Base-by-base conservation (phyloP, 257 asterid genomes). In the Nicotiana undulata region DNA sequence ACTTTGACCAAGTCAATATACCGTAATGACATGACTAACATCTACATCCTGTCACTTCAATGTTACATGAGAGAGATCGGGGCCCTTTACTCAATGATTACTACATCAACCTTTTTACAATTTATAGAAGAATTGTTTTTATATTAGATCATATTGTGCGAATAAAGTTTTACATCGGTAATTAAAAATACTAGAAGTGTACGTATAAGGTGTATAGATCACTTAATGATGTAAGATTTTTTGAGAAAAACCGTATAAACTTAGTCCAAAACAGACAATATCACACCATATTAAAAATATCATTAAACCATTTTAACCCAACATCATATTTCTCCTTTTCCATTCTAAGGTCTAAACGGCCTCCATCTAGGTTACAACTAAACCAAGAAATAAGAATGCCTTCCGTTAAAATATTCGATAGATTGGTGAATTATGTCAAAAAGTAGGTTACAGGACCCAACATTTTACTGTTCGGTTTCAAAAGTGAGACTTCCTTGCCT, bases 371-470 rank as follows among this genome's bases (percentile, higher is more conserved):
- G 16, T 4, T 3, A 20, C 83, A 78, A 55, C 28, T 1, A 26
- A 26, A 26, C 28, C 28, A 26, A 26, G 28, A 26, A 26, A 26
- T 26, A 34, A 34, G 63, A 44, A 13, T 8, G 59, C 26, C 6
- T 7, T 16, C 18, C 52, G 65, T 77, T 67, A 80, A 85, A 80
- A 34, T 61, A 56, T 76, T 80, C 34, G 46, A 28, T 56, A 79
- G 78, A 80, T 80, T 80, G 82, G 81, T 79, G 82, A 75, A 66
- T 56, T 70, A 76, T 82, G 85, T 84, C 83, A 86, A 86, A 29
- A 76, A 80, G 82, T 82, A 79, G 86, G 83, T 79, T 17, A 53
- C 29, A 58, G 37, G 16, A 31, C 59, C 58, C 61, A 34, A 68
- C 29, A 65, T 24, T 31, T 13, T 59, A 53, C 52, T 82, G 53